Evolutionary conservation across 257 asterid genomes (phyloP).

Genomic region (Echites panduratus): DNA sequence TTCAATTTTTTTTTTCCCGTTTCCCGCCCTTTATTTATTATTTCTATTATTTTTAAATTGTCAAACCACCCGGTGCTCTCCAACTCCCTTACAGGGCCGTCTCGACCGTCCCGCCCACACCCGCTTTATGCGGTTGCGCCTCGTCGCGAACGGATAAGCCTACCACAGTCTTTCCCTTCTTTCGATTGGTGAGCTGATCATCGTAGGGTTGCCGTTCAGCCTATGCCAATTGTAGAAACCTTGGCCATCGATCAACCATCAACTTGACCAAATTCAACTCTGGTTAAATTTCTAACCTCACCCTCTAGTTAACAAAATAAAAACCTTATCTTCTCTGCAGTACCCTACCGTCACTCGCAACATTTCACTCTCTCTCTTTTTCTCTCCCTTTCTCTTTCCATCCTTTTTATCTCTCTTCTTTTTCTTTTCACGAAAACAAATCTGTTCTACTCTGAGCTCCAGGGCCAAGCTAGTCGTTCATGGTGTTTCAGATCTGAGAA

Average conservation of each 20-base stretch:
- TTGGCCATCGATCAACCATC: background rate
- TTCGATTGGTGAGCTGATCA: slow-evolving; percentile 8
- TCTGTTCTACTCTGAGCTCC: slow-evolving; percentile 1
- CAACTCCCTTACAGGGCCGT: background rate
- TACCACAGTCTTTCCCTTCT: slow-evolving; percentile 17
- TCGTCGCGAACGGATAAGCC: slow-evolving; percentile 36
- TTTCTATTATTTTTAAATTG: no score
- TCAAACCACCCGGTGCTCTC: background rate
- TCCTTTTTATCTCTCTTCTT: slow-evolving; percentile 12
- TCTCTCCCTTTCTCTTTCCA: slow-evolving; percentile 12
- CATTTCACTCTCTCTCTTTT: slow-evolving; percentile 12
- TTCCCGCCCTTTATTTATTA: no score
- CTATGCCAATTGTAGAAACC: background rate
- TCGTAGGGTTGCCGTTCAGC: background rate
- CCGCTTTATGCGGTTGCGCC: slow-evolving; percentile 36
- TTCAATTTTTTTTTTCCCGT: no score
- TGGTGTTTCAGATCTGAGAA: slow-evolving; percentile 34
- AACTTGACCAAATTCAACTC: slow-evolving; percentile 18
- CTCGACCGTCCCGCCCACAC: slow-evolving; percentile 25
- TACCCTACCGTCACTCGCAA: slow-evolving; percentile 24
- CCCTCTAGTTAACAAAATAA: slow-evolving; percentile 32
- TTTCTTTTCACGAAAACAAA: slow-evolving; percentile 1
- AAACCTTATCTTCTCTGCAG: slow-evolving; percentile 72
- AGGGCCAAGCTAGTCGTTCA: slow-evolving; percentile 36
- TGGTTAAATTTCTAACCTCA: slow-evolving; percentile 42